Conservation (phyloP, 1,284 basidiomycete genomes). For the Apiotrichum porosum region DNA sequence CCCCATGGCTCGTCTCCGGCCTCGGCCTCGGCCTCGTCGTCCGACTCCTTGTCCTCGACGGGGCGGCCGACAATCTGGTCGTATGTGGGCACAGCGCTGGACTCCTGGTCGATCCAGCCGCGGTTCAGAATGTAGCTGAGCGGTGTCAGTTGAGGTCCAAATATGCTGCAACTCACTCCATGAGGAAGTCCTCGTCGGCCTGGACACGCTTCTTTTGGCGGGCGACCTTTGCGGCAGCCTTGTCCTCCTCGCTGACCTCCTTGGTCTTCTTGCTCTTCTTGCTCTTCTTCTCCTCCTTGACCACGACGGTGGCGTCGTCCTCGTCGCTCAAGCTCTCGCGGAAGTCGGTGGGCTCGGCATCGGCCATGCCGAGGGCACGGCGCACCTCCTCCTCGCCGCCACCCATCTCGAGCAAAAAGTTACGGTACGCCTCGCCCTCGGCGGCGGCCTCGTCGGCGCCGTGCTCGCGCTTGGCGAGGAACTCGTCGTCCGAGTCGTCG, state of each 20-base stretch:
- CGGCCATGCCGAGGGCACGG: slow-evolving; percentile 51
- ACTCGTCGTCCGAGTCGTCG: slow-evolving; percentile 57
- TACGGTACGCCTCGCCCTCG: slow-evolving; percentile 71
- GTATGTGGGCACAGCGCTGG: slow-evolving; percentile 72
- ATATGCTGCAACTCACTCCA: slow-evolving; percentile 66
- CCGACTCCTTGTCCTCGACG: slow-evolving; percentile 19
- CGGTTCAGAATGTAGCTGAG: slow-evolving; percentile 86
- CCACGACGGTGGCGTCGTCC: slow-evolving; percentile 52
- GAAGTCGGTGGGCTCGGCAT: slow-evolving; percentile 19
- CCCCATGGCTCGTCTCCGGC: slow-evolving; percentile 46
- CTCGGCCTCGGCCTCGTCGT: slow-evolving; percentile 34
- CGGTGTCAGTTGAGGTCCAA: neutral
- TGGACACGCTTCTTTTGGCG: slow-evolving; percentile 32
- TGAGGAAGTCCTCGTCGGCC: slow-evolving; percentile 63
- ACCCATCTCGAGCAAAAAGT: slow-evolving; percentile 68
- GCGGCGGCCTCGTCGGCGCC: slow-evolving; percentile 71
- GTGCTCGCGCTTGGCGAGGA: slow-evolving; percentile 55
- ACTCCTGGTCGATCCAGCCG: slow-evolving; percentile 82
- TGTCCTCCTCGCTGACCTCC: slow-evolving; percentile 38
- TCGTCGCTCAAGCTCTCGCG: slow-evolving; percentile 49
- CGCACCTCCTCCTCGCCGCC: slow-evolving; percentile 68
- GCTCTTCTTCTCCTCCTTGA: slow-evolving; percentile 51
- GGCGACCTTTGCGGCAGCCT: slow-evolving; percentile 55
- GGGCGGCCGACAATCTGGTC: slow-evolving; percentile 59
- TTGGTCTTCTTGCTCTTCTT: slow-evolving; percentile 50